Conservation (phyloP, 352 stramenopile genomes). For the Aphanomyces astaci region DNA sequence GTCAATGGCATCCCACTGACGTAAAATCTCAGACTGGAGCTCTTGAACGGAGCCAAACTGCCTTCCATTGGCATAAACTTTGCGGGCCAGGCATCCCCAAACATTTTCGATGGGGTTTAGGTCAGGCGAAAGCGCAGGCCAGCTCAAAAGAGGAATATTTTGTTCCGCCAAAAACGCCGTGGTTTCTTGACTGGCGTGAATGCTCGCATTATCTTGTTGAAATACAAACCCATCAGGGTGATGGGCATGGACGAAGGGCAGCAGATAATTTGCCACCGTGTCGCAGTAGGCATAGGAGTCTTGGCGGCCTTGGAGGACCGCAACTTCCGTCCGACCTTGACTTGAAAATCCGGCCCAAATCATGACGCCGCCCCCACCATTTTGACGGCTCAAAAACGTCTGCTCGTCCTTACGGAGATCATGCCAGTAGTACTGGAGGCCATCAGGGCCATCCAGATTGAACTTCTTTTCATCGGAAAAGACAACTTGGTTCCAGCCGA, state of each 20-base stretch:
- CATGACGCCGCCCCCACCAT: slow-evolving; percentile 24
- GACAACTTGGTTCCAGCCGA: neutral
- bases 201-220: too few relatives aligned
- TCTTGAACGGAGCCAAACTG: neutral
- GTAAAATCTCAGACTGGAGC: neutral
- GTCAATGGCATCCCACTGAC: neutral
- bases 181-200: neutral
- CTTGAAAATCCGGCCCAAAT: slow-evolving; percentile 26
- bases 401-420: neutral
- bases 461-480: neutral
- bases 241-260: slow-evolving; percentile 24
- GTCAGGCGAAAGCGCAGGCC: too few relatives aligned
- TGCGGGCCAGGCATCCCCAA: neutral
- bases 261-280: slow-evolving; percentile 27
- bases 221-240: neutral
- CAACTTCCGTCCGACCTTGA: slow-evolving; percentile 15
- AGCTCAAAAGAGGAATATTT: neutral
- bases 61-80: slow-evolving; percentile 4
- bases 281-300: slow-evolving; percentile 27
- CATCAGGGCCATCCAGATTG: neutral
- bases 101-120: too few relatives aligned
- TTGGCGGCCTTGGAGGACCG: slow-evolving; percentile 23
- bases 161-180: neutral
- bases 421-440: neutral
- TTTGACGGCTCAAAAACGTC: neutral